phyloP scores from a whole-genome alignment of 495 filamentous ascomycete species.

The Jackrogersella minutella region DNA sequence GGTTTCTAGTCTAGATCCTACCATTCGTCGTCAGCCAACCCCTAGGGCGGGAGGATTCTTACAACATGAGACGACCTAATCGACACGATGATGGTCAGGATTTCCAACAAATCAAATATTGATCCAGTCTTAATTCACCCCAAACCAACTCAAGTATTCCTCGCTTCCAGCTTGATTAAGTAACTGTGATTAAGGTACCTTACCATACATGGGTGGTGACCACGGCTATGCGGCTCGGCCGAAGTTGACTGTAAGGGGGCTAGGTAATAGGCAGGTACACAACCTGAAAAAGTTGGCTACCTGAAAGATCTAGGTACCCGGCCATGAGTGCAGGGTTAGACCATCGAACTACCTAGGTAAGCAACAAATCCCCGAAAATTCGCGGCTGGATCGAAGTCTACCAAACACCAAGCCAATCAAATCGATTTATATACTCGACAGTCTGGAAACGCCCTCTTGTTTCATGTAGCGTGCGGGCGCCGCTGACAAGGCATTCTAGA shows the following conservation, averaged over 20 bases:
- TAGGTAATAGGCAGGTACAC: no score
- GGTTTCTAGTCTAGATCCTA: background rate
- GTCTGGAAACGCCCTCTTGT: background rate
- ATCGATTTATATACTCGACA: background rate
- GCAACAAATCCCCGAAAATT: background rate
- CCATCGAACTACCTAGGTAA: background rate
- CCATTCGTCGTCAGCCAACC: background rate
- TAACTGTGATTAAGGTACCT: background rate
- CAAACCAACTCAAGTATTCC: background rate
- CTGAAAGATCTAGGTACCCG: background rate
- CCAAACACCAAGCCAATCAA: background rate
- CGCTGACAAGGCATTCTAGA: background rate
- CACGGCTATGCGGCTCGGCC: background rate
- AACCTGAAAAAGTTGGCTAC: no score
- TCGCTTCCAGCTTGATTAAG: background rate
- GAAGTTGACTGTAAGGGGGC: background rate
- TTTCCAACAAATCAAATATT: background rate
- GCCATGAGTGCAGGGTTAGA: background rate
- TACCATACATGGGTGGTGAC: background rate
- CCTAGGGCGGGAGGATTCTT: conserved; percentile 5
- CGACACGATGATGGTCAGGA: background rate
- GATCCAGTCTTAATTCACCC: background rate
- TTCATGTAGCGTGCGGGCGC: background rate
- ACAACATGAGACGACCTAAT: background rate
- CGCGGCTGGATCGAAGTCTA: background rate